A percentile compares a stretch with the other conserved stretches of the same genome.
phyloP scores from a whole-genome alignment of 208 protist genomes.

The Porcisia deanei region DNA sequence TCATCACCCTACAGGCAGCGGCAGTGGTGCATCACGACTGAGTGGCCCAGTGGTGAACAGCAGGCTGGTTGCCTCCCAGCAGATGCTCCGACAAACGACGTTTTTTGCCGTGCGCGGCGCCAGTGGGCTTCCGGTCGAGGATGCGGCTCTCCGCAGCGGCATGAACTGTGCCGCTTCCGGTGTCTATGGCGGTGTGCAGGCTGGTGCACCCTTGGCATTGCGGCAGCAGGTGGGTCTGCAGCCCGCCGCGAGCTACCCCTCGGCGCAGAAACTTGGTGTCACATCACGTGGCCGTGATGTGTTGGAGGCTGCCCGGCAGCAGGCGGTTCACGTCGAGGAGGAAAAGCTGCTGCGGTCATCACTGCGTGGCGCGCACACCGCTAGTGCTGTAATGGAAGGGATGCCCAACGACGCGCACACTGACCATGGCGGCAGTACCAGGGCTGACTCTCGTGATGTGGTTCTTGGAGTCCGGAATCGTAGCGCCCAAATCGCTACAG shows the following conservation, averaged over 20 bases:
- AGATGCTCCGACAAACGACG: constrained; percentile 33
- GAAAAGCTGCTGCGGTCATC: constrained; percentile 43
- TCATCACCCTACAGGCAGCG: neutral
- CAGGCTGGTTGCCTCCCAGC: constrained; percentile 22
- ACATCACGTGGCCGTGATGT: constrained; percentile 53
- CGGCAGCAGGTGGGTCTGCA: constrained; percentile 20
- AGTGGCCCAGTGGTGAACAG: neutral
- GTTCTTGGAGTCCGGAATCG: neutral
- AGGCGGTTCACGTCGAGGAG: constrained; percentile 37
- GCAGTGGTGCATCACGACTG: neutral
- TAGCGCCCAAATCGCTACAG: neutral
- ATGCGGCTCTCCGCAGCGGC: constrained; percentile 22
- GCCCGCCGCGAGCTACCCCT: constrained; percentile 28
- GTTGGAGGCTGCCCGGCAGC: constrained; percentile 47
- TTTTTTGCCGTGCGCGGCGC: constrained; percentile 67
- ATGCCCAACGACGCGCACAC: neutral
- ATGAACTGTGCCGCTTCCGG: constrained; percentile 23
- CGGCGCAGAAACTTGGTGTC: constrained; percentile 43
- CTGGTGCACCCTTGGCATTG: constrained; percentile 42
- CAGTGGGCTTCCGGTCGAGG: constrained; percentile 51
- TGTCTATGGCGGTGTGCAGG: constrained; percentile 54
- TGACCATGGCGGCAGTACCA: neutral
- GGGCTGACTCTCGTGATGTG: neutral
- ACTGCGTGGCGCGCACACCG: constrained; percentile 1
- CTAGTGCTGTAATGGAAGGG: constrained; percentile 1